Base-by-base conservation (phyloP, 176 grass and related monocot genomes). In the Themeda triandra region DNA sequence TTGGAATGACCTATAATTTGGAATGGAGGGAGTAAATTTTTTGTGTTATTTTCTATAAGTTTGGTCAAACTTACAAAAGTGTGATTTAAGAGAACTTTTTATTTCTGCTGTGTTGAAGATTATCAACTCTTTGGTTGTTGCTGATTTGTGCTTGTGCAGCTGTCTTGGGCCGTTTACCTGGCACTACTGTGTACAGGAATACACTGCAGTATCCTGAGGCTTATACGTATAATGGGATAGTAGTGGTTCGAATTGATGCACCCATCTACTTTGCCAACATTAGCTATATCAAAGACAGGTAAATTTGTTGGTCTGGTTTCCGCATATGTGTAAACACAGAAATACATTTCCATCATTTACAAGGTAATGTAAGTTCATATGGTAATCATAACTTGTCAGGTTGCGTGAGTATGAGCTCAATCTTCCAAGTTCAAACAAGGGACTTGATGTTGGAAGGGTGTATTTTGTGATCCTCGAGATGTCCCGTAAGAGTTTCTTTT, bases 241-340 rank as follows among this genome's bases (percentile, higher is more conserved):
- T 98, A 59, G 91, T 98, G 5, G 91, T 98, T 60, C 82, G 95
- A 90, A 83, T 98, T 70, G 95, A 98, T 86, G 87, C 95, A 66
- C 95, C 95, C 58, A 98, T 98, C 19, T 98, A 98, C 87, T 98
- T 98, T 87, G 95, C 95, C 48, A 98, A 98, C 77, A 98, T 95
- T 63, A 95, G 87, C 83, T 95, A 93, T 72, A 92, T 98, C 77
- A 98, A 98, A 77, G 95, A 98, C 77, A 98, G 92, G 95, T 93
- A 23, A 84, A 78, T 66, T 28, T 81, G 24, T 78, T 73, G 33
- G 31, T 83, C 37, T 83, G 39, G 77, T 74, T 69, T 17, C 13
- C 15, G 36, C 59, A 2, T 54, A 84, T 77, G 35, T 75, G 10
- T 28, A 28, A 25, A 60, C 56, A 60, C n/a, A 25, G 3, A 3